These are phyloP conservation scores for Ceratocystiopsis minuta DNA, from an alignment of 2,329 filamentous ascomycete genomes.

Conservation along the genomic window DNA sequence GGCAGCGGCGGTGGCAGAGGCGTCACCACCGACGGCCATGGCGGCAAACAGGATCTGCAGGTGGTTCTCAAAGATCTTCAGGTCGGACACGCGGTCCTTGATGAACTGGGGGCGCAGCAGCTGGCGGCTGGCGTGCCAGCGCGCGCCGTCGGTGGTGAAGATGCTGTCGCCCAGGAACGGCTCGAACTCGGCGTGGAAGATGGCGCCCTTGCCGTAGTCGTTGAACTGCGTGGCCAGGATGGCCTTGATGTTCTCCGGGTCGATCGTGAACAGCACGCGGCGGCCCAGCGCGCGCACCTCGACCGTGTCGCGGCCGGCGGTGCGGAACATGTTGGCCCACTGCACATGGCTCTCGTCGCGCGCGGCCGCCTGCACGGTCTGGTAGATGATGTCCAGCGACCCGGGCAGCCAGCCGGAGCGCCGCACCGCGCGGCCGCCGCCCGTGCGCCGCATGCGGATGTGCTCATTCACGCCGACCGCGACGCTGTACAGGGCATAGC, in stretches of 20 bases:
- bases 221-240: slow-evolving; percentile 73
- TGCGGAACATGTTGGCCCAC: slow-evolving; percentile 37
- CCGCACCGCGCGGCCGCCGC: slow-evolving; percentile 1
- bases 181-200: slow-evolving; percentile 58
- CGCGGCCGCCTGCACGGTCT: slow-evolving; percentile 33
- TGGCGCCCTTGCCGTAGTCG: slow-evolving; percentile 66
- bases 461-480: slow-evolving; percentile 2
- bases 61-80: slow-evolving; percentile 67
- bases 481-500: slow-evolving; percentile 17
- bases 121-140: slow-evolving; percentile 67
- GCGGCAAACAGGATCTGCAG: slow-evolving; percentile 53
- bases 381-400: slow-evolving; percentile 48
- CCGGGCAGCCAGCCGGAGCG: slow-evolving; percentile 3
- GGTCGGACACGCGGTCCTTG: slow-evolving; percentile 64
- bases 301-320: slow-evolving; percentile 32
- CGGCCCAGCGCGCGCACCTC: slow-evolving; percentile 37
- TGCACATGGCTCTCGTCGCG: slow-evolving; percentile 39
- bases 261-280: slow-evolving; percentile 57
- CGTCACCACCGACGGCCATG: slow-evolving; percentile 39
- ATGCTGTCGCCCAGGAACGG: slow-evolving; percentile 61
- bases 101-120: slow-evolving; percentile 76
- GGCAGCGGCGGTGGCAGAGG: slow-evolving; percentile 37
- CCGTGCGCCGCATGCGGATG: slow-evolving; percentile 5
- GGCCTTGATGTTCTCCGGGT: slow-evolving; percentile 83
- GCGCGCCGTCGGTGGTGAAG: slow-evolving; percentile 61